phyloP scores from a whole-genome alignment of 2,329 filamentous ascomycete genomes.

The Chaetomium strumarium region DNA sequence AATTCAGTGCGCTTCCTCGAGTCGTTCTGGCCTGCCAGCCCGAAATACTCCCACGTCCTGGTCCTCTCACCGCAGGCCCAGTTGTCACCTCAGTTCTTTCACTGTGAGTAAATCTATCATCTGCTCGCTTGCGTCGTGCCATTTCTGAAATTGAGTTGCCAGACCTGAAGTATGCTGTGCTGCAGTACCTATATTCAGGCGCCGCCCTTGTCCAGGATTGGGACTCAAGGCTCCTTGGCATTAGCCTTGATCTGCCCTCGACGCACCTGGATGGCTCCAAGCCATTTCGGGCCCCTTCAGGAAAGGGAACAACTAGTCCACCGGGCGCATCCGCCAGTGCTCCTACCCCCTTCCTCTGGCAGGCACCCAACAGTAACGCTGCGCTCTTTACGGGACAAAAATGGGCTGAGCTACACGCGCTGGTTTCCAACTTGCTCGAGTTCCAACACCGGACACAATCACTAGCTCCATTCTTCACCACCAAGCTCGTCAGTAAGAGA shows the following conservation, averaged over 20 bases:
- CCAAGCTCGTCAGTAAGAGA: constrained; percentile 59
- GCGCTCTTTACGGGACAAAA: constrained; percentile 76
- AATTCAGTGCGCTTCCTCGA: constrained; percentile 73
- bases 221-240: constrained; percentile 60
- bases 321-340: constrained; percentile 22
- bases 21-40: constrained; percentile 73
- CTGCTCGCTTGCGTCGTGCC: background rate
- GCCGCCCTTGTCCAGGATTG: constrained; percentile 38
- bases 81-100: constrained; percentile 73
- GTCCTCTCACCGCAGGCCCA: constrained; percentile 77
- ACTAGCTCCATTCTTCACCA: constrained; percentile 36
- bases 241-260: constrained; percentile 71
- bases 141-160: background rate
- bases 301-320: constrained; percentile 14
- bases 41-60: constrained; percentile 66
- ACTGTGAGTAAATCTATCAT: constrained; percentile 49
- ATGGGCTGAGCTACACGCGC: constrained; percentile 81
- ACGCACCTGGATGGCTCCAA: constrained; percentile 55
- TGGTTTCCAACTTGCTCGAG: constrained; percentile 60
- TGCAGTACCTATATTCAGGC: constrained; percentile 71
- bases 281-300: constrained; percentile 42
- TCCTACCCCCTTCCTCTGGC: constrained; percentile 68
- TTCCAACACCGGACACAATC: constrained; percentile 32
- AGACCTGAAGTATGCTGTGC: constrained; percentile 69
- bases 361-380: constrained; percentile 77